phyloP scores from a whole-genome alignment of 2,329 filamentous ascomycete species.

The Diplodia scrobiculata region DNA sequence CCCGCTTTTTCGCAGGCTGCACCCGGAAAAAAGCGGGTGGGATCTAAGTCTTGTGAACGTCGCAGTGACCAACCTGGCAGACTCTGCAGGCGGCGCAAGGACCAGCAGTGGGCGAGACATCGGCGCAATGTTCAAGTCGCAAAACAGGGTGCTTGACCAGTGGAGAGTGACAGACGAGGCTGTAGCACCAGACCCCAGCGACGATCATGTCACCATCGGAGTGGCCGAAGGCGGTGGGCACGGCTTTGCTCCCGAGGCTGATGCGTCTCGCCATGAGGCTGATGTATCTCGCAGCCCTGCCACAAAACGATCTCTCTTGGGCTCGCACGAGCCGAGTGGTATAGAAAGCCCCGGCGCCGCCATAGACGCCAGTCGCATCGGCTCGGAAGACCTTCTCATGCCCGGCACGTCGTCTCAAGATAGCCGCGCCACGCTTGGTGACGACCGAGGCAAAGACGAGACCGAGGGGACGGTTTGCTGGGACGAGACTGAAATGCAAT shows the following conservation, averaged over 20 bases:
- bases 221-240: slow-evolving; percentile 8
- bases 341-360: not conserved
- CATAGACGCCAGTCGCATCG: slow-evolving; percentile 28
- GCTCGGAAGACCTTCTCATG: slow-evolving; percentile 40
- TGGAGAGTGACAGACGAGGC: slow-evolving; percentile 45
- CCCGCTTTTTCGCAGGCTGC: slow-evolving; percentile 72
- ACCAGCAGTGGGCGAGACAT: slow-evolving; percentile 69
- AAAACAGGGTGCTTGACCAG: slow-evolving; percentile 68
- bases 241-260: slow-evolving; percentile 9
- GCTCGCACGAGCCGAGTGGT: not conserved
- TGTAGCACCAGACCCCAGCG: slow-evolving; percentile 16
- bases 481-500: slow-evolving; percentile 37
- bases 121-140: slow-evolving; percentile 74
- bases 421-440: slow-evolving; percentile 30
- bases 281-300: slow-evolving; percentile 1
- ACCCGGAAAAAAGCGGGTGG: slow-evolving; percentile 70
- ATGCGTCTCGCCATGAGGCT: not conserved
- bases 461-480: slow-evolving; percentile 38
- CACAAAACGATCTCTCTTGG: not conserved
- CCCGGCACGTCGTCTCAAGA: slow-evolving; percentile 36
- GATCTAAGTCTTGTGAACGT: slow-evolving; percentile 83
- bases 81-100: slow-evolving; percentile 49
- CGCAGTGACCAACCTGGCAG: slow-evolving; percentile 80
- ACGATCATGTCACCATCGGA: slow-evolving; percentile 1
- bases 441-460: slow-evolving; percentile 31